Conservation (phyloP, 73 alveolate species). For the Paramecium sonneborni region DNA sequence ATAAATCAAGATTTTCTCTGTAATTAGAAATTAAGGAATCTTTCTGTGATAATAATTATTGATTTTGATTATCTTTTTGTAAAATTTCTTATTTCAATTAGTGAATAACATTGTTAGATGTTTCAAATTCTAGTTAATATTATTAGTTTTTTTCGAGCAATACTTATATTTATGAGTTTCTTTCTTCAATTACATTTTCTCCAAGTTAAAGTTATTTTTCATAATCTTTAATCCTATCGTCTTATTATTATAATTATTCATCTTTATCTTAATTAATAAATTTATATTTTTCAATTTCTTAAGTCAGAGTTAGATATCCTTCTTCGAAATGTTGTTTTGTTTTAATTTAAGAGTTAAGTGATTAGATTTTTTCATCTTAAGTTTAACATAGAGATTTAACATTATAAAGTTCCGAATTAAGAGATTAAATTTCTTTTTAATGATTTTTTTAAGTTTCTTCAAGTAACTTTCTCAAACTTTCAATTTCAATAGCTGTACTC, state of each 20-base stretch:
- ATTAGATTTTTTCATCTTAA: background rate
- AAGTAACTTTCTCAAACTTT: background rate
- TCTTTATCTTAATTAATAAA: background rate
- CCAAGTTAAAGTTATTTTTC: background rate
- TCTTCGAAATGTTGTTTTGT: background rate
- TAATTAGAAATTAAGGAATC: background rate
- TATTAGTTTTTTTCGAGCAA: background rate
- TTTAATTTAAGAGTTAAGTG: background rate
- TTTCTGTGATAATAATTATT: background rate
- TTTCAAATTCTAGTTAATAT: background rate
- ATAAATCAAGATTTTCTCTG: background rate
- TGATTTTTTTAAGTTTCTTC: slow-evolving; percentile 4
- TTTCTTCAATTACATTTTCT: background rate
- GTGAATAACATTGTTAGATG: background rate
- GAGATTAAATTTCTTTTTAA: background rate
- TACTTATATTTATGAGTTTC: background rate
- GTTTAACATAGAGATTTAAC: background rate
- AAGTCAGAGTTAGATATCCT: too few relatives aligned
- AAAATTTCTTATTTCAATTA: background rate
- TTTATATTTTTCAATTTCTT: background rate
- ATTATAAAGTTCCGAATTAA: background rate
- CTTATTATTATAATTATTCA: background rate
- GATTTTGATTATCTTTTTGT: background rate
- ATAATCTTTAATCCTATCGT: background rate
- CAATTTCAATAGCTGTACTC: slow-evolving; percentile 7